Evolutionary conservation across 192 early-diverging fungal genomes (phyloP), one percentile per base, ranked within the genome.

Genomic region (Coemansia sp.): DNA sequence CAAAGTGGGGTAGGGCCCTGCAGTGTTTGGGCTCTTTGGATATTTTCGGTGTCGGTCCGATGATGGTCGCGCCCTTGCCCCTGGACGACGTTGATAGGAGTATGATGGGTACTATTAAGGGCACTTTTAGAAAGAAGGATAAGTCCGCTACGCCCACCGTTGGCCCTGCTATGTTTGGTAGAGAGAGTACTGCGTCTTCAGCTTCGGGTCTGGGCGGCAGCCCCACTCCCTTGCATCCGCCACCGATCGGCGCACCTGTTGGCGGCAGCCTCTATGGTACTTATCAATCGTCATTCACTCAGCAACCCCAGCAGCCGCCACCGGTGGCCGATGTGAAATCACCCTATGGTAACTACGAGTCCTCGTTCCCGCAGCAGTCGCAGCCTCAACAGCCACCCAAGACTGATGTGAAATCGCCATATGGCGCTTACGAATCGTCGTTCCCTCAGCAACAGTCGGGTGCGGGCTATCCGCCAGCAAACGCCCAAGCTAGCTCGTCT

Each of bases 51-150:
- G 57, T 66, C 2, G 82, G 82, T 6, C 44, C 38, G 16, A 84
- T 84, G 82, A 36, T 63, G 1, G 72, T 79, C 22, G 38, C 49
- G 51, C 82, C 82, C 20, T 55, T 67, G 13, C 62, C 75, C 31
- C 24, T 79, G 16, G 75, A 83, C 8, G 69, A 68, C n/a, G 22
- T 42, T 7, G 68, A 51, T 42, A 69, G 66, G 62, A 44, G 80
- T 62, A 73, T 78, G 71, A 68, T 83, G 62, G 70, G 66, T 43
- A 70, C 80, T 4, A 59, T 83, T 67, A 82, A 74, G 75, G 66
- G 72, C 57, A 77, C 80, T 0, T 83, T 83, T 70, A 66, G 70
- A 36, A 78, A 78, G 73, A 83, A 83, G 80, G 80, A 83, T 18
- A 82, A 82, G 72, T 27, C 54, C 10, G 49, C 72, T 4, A 67